Base-by-base conservation (phyloP, 2,329 filamentous ascomycete species). In the Sclerotinia trifoliorum region DNA sequence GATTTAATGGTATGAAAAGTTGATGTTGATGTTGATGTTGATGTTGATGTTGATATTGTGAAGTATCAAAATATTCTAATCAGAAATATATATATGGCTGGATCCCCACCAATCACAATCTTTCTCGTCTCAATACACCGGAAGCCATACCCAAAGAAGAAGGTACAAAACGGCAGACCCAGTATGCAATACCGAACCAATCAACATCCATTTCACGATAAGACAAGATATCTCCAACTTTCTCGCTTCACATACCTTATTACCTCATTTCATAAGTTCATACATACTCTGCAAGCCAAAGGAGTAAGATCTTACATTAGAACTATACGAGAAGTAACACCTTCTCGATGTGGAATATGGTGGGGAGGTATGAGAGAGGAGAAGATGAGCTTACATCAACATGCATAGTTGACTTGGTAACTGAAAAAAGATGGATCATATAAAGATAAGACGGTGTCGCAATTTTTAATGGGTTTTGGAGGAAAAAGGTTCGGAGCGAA, bases 361-460 rank as follows among this genome's bases (percentile, higher is more conserved):
- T 35, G 39, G 39, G 13, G 39, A 42, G n/a, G n/a, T 42, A 15
- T 42, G 13, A 15, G 15, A 42, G 39, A 42, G 39, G 39, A 42
- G 39, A 39, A 15, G 39, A 42, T 11, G 19, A 19, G 32, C 29
- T n/a, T 35, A n/a, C 29, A 32, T 15, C 19, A 11, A 55, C 35
- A 5, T 55, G 52, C 29, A n/a, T 35, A 42, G 13, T 17, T 17
- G 52, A 32, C 21, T 19, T 15, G 54, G 19, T 56, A 17, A 32
- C 54, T 39, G 11, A 29, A 32, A 29, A 21, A 56, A 5, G 5
- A 24, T 56, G 21, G 21, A 39, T 39, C 19, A 24, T 57, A 57
- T 39, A 57, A 32, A 57, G 54, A 42, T 15, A 57, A 57, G 21
- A 57, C 13, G 32, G 35, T 57, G 21, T 57, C 32, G 54, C 54